A percentile compares a stretch with the other conserved stretches of the same genome.
Evolutionary conservation across 2,329 filamentous ascomycete species (phyloP).

Genomic region (Kalmusia sp.): DNA sequence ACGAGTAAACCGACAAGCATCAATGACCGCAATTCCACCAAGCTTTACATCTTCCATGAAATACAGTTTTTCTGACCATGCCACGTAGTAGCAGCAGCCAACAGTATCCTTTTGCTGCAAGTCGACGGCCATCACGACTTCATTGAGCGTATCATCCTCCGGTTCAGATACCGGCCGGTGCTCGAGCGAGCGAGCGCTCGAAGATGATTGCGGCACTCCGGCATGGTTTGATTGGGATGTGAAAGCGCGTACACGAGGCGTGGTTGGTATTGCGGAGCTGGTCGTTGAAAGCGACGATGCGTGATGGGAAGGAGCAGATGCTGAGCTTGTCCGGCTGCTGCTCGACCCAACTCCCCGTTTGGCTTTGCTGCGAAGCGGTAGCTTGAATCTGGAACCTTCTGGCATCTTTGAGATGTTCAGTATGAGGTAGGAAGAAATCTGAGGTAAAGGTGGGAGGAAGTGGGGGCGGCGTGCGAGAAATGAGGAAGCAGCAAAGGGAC

Average conservation of each 20-base stretch:
- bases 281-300: conserved; percentile 18
- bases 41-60: conserved; percentile 78
- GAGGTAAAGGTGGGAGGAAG: conserved; percentile 4
- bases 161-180: conserved; percentile 32
- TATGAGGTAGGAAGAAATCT: neutral
- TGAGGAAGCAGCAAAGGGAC: conserved; percentile 26
- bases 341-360: conserved; percentile 13
- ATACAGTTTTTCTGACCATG: conserved; percentile 71
- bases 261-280: conserved; percentile 1
- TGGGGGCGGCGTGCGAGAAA: neutral
- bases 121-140: conserved; percentile 82
- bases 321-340: conserved; percentile 13
- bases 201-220: neutral
- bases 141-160: conserved; percentile 62
- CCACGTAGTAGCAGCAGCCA: conserved; percentile 85
- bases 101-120: conserved; percentile 73
- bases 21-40: conserved; percentile 69
- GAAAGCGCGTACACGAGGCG: neutral
- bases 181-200: neutral
- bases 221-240: neutral
- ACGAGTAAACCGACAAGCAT: conserved; percentile 47
- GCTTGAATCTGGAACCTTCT: conserved; percentile 13
- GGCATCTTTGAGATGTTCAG: conserved; percentile 18
- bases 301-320: conserved; percentile 14
- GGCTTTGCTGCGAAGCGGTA: conserved; percentile 15